Base-by-base conservation (phyloP, 306 rosid species). In the Dalbergia cultrata region DNA sequence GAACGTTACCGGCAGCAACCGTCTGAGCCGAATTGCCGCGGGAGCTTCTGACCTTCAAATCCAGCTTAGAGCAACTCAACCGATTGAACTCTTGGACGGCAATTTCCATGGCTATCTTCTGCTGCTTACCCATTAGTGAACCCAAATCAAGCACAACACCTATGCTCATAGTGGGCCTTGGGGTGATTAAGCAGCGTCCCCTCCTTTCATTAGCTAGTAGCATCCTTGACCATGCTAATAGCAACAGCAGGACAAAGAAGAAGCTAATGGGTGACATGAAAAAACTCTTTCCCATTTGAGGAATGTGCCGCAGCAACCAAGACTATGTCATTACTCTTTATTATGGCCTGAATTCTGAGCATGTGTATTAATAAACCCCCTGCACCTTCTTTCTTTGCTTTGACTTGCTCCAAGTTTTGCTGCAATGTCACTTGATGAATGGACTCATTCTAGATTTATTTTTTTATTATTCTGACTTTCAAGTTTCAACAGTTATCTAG, bases 71-170 rank as follows among this genome's bases (percentile, higher is more conserved):
- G 17, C 72, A 67, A 18, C 6, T 67, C 1, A 43, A 33, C 19
- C 50, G 7, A 33, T 88, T 90, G 83, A 84, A 73, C 37, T 70
- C 81, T 70, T 60, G 82, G 13, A 78, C 83, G 62, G 90, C 89
- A 67, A 90, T 74, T 75, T 88, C 78, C 88, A 88, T 88, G 79
- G 88, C 84, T 59, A 62, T 61, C 83, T 77, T 85, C 49, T 88
- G 86, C 8, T 90, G 86, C 6, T 61, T 86, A 1, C 89, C 92
- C 34, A 86, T 76, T 9, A 17, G 85, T 54, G 89, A 81, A 62
- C 10, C 62, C 17, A 81, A n/a, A 77, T 88, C 89, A 41, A 88
- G 49, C 71, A 90, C 86, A 4, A 53, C 87, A 21, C 89, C 94
- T 47, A 88, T 72, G 64, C 57, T 85, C 13, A 69, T 69, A 33